Conservation (phyloP, 345 rosid species). For the Citrus mangshanensis region DNA sequence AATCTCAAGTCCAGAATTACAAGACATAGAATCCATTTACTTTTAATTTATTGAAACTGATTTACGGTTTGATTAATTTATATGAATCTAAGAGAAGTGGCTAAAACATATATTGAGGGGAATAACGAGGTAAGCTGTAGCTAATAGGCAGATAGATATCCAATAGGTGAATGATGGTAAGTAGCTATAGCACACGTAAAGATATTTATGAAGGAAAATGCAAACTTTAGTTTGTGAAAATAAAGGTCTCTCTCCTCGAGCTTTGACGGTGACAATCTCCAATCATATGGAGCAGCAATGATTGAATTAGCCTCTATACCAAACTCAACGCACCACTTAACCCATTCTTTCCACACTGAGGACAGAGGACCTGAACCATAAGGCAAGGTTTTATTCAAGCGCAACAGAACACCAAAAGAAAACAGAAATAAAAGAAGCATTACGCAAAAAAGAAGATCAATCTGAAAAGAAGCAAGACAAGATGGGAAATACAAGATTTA, state of each 20-base stretch:
- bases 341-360: slow-evolving; percentile 99
- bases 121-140: background rate
- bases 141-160: background rate
- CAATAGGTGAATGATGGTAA: background rate
- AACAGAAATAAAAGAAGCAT: background rate
- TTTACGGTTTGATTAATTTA: background rate
- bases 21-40: background rate
- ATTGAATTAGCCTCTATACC: slow-evolving; percentile 94
- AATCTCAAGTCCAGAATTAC: background rate
- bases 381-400: slow-evolving; percentile 2
- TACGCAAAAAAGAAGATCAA: background rate
- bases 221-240: slow-evolving; percentile 96
- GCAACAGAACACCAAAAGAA: slow-evolving; percentile 2
- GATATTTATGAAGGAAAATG: slow-evolving; percentile 13
- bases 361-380: slow-evolving; percentile 81
- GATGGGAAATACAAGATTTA: background rate
- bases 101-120: background rate
- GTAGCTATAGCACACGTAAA: background rate
- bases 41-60: background rate
- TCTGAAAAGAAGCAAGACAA: background rate
- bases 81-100: background rate
- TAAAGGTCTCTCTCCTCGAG: slow-evolving; percentile 97
- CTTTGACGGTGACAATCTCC: slow-evolving; percentile 94
- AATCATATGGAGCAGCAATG: slow-evolving; percentile 94
- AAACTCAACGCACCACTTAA: slow-evolving; percentile 97